A percentile compares a stretch with the other conserved stretches of the same genome.
These are phyloP conservation scores for Cubamyces lactineus DNA, from an alignment of 768 basidiomycete genomes.

Conservation along the genomic window DNA sequence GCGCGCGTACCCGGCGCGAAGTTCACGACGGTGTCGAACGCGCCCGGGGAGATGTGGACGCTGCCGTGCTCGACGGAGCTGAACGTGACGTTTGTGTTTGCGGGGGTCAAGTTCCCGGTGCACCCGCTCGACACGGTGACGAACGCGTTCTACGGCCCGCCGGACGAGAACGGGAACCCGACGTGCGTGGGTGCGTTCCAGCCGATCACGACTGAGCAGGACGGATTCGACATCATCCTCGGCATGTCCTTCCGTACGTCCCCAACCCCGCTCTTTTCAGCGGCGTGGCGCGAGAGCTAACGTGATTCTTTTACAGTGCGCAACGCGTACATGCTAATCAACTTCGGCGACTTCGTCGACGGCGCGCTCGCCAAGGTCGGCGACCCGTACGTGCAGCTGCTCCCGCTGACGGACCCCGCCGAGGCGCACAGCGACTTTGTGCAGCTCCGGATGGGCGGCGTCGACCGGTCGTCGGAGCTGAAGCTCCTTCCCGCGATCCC, in stretches of 20 bases:
- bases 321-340: slow-evolving; percentile 41
- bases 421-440: slow-evolving; percentile 40
- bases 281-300: too few species aligned
- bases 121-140: slow-evolving; percentile 39
- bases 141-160: slow-evolving; percentile 22
- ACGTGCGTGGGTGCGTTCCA: slow-evolving; percentile 42
- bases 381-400: slow-evolving; percentile 40
- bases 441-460: slow-evolving; percentile 33
- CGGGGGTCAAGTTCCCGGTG: slow-evolving; percentile 35
- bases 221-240: slow-evolving; percentile 38
- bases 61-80: slow-evolving; percentile 38
- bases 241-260: slow-evolving; percentile 43
- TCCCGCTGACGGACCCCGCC: slow-evolving; percentile 32
- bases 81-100: slow-evolving; percentile 37
- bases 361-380: slow-evolving; percentile 34
- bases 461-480: slow-evolving; percentile 35
- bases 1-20: slow-evolving; percentile 37
- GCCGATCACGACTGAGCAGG: slow-evolving; percentile 31
- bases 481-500: slow-evolving; percentile 31
- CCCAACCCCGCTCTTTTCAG: too few species aligned
- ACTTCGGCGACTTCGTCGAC: slow-evolving; percentile 41
- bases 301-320: slow-evolving; percentile 33
- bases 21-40: slow-evolving; percentile 25
- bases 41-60: slow-evolving; percentile 33
- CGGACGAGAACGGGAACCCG: slow-evolving; percentile 33